phyloP scores from a whole-genome alignment of 2,329 filamentous ascomycete species.

The Geosmithia flava region DNA sequence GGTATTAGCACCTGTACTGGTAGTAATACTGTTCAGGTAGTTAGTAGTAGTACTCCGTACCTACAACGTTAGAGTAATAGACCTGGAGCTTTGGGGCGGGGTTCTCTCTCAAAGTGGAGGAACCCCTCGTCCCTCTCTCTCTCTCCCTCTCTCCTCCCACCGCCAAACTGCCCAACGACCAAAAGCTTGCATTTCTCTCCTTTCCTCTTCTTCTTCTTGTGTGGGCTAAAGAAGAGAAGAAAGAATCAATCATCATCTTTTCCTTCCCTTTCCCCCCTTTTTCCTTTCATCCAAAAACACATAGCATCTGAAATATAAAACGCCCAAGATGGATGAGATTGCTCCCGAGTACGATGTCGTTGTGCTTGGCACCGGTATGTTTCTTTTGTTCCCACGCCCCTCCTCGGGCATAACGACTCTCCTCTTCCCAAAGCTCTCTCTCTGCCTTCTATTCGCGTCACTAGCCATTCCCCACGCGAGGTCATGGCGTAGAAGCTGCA shows the following conservation, averaged over 20 bases:
- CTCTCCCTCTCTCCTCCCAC: neutral
- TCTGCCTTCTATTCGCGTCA: too few species aligned
- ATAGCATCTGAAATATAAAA: neutral
- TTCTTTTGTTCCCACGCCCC: slow-evolving; percentile 17
- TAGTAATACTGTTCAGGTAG: too few species aligned
- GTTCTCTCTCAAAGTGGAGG: too few species aligned
- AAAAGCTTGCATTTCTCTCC: neutral
- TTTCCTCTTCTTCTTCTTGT: neutral
- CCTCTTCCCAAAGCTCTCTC: neutral
- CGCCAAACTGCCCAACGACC: neutral
- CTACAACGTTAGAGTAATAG: too few species aligned
- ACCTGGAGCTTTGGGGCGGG: too few species aligned
- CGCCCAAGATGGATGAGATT: slow-evolving; percentile 80
- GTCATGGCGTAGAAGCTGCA: neutral
- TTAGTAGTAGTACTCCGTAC: too few species aligned
- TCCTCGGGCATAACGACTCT: neutral
- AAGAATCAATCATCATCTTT: neutral
- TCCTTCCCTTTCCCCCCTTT: neutral
- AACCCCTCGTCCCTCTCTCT: neutral
- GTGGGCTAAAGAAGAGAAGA: too few species aligned
- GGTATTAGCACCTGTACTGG: too few species aligned
- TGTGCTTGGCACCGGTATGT: slow-evolving; percentile 90
- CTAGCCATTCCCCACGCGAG: neutral
- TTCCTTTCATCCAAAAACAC: neutral
- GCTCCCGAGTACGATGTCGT: slow-evolving; percentile 97